Evolutionary conservation across 495 filamentous ascomycete species (phyloP), one percentile per base, ranked within the genome.

Genomic region (Xylona heveae): DNA sequence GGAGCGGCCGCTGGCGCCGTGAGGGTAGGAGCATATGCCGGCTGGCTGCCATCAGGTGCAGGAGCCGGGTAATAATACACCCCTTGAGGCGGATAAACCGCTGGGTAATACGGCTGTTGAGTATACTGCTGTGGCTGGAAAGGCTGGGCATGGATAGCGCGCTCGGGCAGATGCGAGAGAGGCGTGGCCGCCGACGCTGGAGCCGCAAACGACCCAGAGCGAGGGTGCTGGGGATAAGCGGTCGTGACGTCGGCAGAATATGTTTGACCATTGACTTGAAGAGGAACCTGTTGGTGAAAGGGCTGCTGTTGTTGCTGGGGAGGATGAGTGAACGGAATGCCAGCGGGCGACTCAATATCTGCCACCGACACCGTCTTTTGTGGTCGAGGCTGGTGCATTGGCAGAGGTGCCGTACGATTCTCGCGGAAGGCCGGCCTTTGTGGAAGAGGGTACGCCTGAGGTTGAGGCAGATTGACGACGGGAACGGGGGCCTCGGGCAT

Each of bases 361-460:
- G 82, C 80, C 35, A 95, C 74, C 17, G 88, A 94, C 18, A 99
- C 76, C 2, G 83, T 58, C 58, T 94, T 93, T 51, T 95, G 83
- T 3, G 88, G 88, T 26, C 81, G 76, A 31, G 88, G 88, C 47
- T 99, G 88, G 45, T 95, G 79, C 78, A 95, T 92, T 4, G 82
- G 77, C 24, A 94, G 70, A 15, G 66, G 60, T 28, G 58, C 73
- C 28, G 66, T 66, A 35, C 72, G 72, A 47, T 71, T 84, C 54
- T 91, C 84, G 31, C 72, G 73, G 55, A 74, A 79, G 1, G 64
- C 59, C 2, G 77, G 77, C 42, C 78, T 78, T 43, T 76, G 73
- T 16, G 69, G 65, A 18, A 69, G 60, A 17, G 68, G 66, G 38
- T 74, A 62, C 3, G 57, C 57, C 34, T 44, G 46, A 8, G 64